Evolutionary conservation across 768 basidiomycete species (phyloP), one percentile per base, ranked within the genome.

Genomic region (Serendipita vermifera): DNA sequence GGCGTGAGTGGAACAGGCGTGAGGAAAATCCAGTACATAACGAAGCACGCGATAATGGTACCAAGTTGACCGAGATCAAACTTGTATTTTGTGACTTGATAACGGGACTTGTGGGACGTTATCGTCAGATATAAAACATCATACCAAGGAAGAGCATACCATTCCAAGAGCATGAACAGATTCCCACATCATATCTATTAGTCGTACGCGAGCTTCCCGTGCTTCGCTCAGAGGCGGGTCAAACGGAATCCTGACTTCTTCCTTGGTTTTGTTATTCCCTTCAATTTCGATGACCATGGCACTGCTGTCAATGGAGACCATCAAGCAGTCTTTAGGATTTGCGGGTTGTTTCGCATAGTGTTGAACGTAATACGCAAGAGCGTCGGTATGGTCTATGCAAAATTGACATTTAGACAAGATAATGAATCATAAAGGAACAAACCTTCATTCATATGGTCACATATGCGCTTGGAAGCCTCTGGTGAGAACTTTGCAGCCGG

Each of bases 381-480:
- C 27, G 24, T 51, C 46, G 22, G 46, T 27, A 51, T 51, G 46
- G 46, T 51, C 46, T 51, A n/a, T n/a, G 46, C n/a, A 27, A 31
- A 7, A 15, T 51, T 26, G 11, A 9, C 11, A 31, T 13, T 24
- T 24, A n/a, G 17, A 22, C 39, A 41, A 41, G 7, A 20, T 41
- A 26, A n/a, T 41, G 39, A 7, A 41, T 7, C n/a, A n/a, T 22
- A n/a, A 51, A 9, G 46, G 24, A 29, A 51, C 22, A n/a, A 27
- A 22, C 46, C 46, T 51, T 51, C 46, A 26, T 51, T 51, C 46
- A 51, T 51, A 51, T 51, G 27, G 17, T 51, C 46, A n/a, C 46
- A 51, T 51, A 51, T 51, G 24, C 46, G 46, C 46, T 51, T 51
- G 7, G 46, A n/a, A 7, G 46, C 46, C n/a, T n/a, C n/a, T n/a